Percentiles rank a stretch among this genome's conserved stretches.
These are phyloP conservation scores for Candida pseudofarinosa DNA, from an alignment of 805 yeast species.

Conservation along the genomic window DNA sequence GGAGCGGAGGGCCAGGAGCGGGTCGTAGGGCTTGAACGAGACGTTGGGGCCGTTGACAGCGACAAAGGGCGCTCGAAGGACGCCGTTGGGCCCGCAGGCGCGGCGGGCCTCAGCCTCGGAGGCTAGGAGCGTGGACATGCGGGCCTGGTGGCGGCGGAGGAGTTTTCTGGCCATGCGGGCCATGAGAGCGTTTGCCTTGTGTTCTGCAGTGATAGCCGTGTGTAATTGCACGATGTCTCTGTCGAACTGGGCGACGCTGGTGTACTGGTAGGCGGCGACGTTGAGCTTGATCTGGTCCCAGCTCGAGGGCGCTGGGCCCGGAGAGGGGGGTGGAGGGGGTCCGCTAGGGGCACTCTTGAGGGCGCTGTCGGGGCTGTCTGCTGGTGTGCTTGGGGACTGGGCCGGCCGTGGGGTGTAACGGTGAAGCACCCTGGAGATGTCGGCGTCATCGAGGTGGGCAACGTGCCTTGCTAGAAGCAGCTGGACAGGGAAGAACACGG, in stretches of 20 bases:
- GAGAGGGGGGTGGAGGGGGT: slow-evolving; percentile 13
- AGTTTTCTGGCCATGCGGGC: slow-evolving; percentile 1
- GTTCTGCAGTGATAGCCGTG: slow-evolving; percentile 11
- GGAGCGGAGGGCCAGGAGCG: background rate
- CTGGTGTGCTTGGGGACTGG: background rate
- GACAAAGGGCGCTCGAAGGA: slow-evolving; percentile 6
- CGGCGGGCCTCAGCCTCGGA: background rate
- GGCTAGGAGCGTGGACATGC: slow-evolving; percentile 1
- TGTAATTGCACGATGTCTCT: slow-evolving; percentile 28
- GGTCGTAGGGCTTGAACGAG: slow-evolving; percentile 5
- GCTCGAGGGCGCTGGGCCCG: background rate
- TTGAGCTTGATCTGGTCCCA: slow-evolving; percentile 1
- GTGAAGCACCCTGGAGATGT: slow-evolving; percentile 3
- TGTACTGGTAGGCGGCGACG: slow-evolving; percentile 18
- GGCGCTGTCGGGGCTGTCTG: background rate
- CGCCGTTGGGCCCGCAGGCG: slow-evolving; percentile 4
- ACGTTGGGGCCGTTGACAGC: slow-evolving; percentile 2
- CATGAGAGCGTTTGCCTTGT: slow-evolving; percentile 14
- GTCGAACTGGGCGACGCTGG: slow-evolving; percentile 19
- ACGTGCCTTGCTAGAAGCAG: slow-evolving; percentile 11
- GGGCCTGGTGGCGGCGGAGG: background rate
- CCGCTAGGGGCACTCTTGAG: slow-evolving; percentile 10
- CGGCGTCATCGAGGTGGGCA: slow-evolving; percentile 7
- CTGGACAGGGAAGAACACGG: slow-evolving; percentile 22
- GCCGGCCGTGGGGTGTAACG: background rate